phyloP scores from a whole-genome alignment of 2,329 filamentous ascomycete species.

The Fusarium foetens region DNA sequence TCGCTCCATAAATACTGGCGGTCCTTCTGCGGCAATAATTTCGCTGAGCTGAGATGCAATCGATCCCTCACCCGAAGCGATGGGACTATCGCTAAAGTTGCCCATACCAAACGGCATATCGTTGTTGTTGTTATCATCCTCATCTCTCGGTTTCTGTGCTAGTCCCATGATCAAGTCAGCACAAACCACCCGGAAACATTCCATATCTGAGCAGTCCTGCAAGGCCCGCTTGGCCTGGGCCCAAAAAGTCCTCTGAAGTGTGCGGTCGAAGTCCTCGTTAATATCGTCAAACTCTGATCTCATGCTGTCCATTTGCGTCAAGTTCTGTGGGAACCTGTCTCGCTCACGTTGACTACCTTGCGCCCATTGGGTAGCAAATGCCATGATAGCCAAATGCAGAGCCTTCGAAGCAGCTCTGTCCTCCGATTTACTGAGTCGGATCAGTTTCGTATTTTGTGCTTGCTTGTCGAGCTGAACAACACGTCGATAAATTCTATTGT shows the following conservation, averaged over 20 bases:
- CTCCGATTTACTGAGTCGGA: slow-evolving; percentile 54
- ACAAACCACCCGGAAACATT: slow-evolving; percentile 54
- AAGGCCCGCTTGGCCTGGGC: slow-evolving; percentile 51
- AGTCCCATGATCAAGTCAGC: slow-evolving; percentile 55
- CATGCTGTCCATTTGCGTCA: slow-evolving; percentile 40
- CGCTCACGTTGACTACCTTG: slow-evolving; percentile 44
- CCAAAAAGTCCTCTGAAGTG: slow-evolving; percentile 53
- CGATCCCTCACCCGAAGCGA: slow-evolving; percentile 37
- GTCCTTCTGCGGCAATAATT: slow-evolving; percentile 44
- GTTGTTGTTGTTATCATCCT: slow-evolving; percentile 37
- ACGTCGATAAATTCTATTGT: slow-evolving; percentile 61
- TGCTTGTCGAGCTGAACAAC: slow-evolving; percentile 59
- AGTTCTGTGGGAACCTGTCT: slow-evolving; percentile 39
- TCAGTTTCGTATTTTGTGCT: slow-evolving; percentile 53
- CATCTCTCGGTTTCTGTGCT: slow-evolving; percentile 50
- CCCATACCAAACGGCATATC: slow-evolving; percentile 25
- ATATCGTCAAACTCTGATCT: slow-evolving; percentile 42
- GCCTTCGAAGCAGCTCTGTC: slow-evolving; percentile 57
- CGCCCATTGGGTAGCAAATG: slow-evolving; percentile 63
- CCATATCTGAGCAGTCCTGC: slow-evolving; percentile 51
- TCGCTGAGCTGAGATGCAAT: slow-evolving; percentile 48
- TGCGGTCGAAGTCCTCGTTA: slow-evolving; percentile 52
- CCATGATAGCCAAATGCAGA: slow-evolving; percentile 60
- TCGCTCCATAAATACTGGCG: slow-evolving; percentile 49
- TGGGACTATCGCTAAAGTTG: slow-evolving; percentile 34